These are phyloP conservation scores for Halophytophthora batemanensis DNA, from an alignment of 352 stramenopile genomes.

Conservation along the genomic window DNA sequence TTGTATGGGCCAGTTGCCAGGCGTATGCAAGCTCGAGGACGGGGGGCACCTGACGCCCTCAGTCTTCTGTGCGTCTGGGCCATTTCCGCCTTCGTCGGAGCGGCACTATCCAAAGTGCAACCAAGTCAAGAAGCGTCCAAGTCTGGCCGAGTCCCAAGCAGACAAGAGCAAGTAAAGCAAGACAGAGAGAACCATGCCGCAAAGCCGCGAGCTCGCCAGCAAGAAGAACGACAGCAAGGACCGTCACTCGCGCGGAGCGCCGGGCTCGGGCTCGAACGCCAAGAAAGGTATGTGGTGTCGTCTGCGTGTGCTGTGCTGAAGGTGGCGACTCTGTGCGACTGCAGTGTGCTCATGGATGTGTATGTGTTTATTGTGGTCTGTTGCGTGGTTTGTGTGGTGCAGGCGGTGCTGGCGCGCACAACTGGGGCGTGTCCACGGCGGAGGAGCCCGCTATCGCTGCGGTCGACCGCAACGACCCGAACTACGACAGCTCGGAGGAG, in stretches of 20 bases:
- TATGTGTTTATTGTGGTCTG: no score
- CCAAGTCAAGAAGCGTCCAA: conserved; percentile 14
- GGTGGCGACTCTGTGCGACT: not conserved
- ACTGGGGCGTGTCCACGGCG: conserved; percentile 60
- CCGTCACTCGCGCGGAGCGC: conserved; percentile 65
- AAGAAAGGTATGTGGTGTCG: conserved; percentile 55
- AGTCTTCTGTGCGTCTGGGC: conserved; percentile 1
- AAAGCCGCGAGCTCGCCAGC: conserved; percentile 75
- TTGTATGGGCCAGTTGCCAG: no score
- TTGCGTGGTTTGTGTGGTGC: not conserved
- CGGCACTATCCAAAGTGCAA: conserved; percentile 23
- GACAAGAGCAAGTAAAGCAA: conserved; percentile 1
- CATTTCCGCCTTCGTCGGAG: no score
- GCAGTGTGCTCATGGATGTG: conserved; percentile 1
- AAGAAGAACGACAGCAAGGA: conserved; percentile 88
- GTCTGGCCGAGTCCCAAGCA: not conserved
- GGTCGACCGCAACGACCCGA: conserved; percentile 72
- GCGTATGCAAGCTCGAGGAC: not conserved
- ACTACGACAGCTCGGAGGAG: conserved; percentile 66
- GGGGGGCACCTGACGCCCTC: not conserved
- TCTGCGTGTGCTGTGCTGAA: conserved; percentile 7
- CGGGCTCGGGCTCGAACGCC: conserved; percentile 36
- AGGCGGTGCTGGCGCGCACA: conserved; percentile 81
- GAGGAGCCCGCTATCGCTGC: conserved; percentile 37
- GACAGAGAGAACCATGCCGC: conserved; percentile 41